Percentiles rank a stretch among this genome's conserved stretches.
These are phyloP conservation scores for Neoboletus magnificus DNA, from an alignment of 768 basidiomycete genomes.

Conservation along the genomic window DNA sequence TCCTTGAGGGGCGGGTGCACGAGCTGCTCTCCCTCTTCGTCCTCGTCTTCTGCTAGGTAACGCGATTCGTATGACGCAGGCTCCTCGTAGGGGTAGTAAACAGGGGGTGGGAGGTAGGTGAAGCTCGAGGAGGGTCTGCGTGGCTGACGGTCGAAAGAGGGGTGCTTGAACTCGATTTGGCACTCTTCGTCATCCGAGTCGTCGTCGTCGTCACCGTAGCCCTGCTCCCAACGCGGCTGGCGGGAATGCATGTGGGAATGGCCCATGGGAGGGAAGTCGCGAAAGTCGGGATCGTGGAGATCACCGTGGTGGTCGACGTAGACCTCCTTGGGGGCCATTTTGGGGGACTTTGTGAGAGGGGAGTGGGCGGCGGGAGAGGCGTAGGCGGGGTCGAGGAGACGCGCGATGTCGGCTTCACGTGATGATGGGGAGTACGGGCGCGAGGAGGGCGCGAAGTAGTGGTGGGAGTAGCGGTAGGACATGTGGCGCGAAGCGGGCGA, in stretches of 20 bases:
- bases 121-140: conserved; percentile 25
- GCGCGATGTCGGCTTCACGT: conserved; percentile 51
- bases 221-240: conserved; percentile 36
- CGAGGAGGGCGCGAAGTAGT: not conserved
- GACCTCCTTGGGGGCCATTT: conserved; percentile 29
- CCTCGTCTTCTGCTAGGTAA: conserved; percentile 25
- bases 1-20: conserved; percentile 28
- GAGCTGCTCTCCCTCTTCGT: conserved; percentile 18
- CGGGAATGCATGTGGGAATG: conserved; percentile 18
- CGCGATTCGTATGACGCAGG: conserved; percentile 32
- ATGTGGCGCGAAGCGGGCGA: conserved; percentile 29
- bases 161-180: conserved; percentile 9
- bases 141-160: conserved; percentile 19
- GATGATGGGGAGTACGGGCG: conserved; percentile 36
- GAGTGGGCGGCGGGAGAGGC: conserved; percentile 34
- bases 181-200: conserved; percentile 30
- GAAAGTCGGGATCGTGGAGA: conserved; percentile 66
- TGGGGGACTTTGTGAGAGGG: conserved; percentile 17
- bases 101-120: conserved; percentile 19
- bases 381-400: conserved; percentile 65
- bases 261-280: conserved; percentile 51
- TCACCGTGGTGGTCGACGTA: conserved; percentile 62
- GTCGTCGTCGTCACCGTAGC: conserved; percentile 29
- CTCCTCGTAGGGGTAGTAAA: conserved; percentile 29
- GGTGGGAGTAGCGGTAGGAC: conserved; percentile 3